Conservation (phyloP, 148 eudicot genomes). For the Rhododendron henanense region DNA sequence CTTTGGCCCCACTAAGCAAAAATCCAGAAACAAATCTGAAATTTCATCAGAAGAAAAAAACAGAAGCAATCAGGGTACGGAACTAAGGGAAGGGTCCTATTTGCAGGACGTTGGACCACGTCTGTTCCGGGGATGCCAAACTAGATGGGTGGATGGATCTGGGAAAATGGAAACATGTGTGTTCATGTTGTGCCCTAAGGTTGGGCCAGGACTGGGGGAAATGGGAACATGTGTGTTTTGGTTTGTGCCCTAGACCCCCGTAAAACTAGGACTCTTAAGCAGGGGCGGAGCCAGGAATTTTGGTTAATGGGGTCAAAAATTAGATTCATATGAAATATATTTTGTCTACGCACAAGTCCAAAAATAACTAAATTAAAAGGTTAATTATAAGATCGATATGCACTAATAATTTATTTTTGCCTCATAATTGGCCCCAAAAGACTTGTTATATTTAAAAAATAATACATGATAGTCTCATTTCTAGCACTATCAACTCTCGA, state of each 20-base stretch:
- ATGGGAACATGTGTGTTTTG: neutral
- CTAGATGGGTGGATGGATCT: neutral
- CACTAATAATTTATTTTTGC: too few species aligned
- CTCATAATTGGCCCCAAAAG: too few species aligned
- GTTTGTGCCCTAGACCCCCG: neutral
- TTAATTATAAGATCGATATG: too few species aligned
- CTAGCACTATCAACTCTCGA: too few species aligned
- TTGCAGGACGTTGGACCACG: neutral
- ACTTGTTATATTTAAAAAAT: too few species aligned
- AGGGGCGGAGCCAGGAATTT: too few species aligned
- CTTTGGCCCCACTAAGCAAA: neutral
- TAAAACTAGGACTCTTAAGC: neutral
- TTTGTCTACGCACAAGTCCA: too few species aligned
- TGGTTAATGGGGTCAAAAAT: too few species aligned
- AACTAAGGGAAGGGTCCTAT: neutral
- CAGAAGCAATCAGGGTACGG: neutral
- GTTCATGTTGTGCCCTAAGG: neutral
- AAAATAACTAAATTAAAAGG: too few species aligned
- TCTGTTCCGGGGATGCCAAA: neutral
- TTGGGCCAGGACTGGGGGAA: neutral
- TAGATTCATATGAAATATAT: too few species aligned
- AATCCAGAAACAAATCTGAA: neutral
- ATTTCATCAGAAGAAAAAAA: neutral
- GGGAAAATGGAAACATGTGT: neutral
- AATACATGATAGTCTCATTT: too few species aligned